Conservation (phyloP, 73 alveolate species). For the Breviolum minutum region DNA sequence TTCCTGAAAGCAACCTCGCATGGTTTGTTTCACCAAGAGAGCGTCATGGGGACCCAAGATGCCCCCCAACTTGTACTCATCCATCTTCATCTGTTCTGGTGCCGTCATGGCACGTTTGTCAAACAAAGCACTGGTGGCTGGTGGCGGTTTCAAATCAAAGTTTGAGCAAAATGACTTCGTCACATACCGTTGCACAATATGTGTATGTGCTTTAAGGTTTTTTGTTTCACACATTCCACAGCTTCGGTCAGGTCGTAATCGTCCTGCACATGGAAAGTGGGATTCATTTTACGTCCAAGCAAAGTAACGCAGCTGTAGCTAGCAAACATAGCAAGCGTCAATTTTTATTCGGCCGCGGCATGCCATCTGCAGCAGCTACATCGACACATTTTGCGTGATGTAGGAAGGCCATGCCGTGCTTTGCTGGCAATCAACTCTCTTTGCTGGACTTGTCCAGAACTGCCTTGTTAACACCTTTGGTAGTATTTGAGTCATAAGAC, state of each 20-base stretch:
- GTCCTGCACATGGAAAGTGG: too few relatives aligned
- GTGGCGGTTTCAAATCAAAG: neutral
- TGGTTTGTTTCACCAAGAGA: conserved; percentile 77
- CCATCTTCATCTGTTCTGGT: conserved; percentile 10
- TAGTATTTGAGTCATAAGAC: neutral
- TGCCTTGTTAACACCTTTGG: neutral
- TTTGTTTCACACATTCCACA: too few relatives aligned
- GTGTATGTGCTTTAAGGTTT: too few relatives aligned
- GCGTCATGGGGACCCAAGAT: neutral
- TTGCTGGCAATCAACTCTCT: neutral
- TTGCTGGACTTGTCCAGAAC: neutral
- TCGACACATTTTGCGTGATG: conserved; percentile 55
- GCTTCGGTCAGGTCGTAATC: too few relatives aligned
- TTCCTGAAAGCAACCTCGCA: conserved; percentile 78
- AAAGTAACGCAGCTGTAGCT: too few relatives aligned
- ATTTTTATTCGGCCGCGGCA: too few relatives aligned
- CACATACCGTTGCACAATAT: too few relatives aligned
- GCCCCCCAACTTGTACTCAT: neutral
- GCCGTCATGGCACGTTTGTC: conserved; percentile 14
- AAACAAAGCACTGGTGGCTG: conserved; percentile 34
- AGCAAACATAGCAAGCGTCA: too few relatives aligned
- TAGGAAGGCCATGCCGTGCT: neutral
- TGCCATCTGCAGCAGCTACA: neutral
- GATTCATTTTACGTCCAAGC: too few relatives aligned
- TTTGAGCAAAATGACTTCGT: neutral